Base-by-base conservation (phyloP, 2,329 filamentous ascomycete genomes). In the Acephala macrosclerotiorum region DNA sequence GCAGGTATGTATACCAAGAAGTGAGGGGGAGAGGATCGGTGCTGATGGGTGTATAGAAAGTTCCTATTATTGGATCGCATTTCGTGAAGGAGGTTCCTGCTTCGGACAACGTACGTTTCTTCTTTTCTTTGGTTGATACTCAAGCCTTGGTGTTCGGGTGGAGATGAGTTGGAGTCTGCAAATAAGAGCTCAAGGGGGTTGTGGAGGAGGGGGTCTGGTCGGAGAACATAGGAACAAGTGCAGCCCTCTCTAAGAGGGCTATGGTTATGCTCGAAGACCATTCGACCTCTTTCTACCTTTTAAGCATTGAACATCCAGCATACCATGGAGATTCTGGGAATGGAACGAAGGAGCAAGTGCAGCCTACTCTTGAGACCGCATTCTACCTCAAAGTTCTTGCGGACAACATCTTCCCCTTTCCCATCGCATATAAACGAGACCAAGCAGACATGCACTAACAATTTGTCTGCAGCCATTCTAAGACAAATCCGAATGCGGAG, bases 61-160 rank as follows among this genome's bases (percentile, higher is more conserved):
- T 89, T 22, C 87, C 87, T 70, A 67, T 86, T 71, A 69, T 89
- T 66, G 82, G 82, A 70, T 68, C 73, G 58, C 79, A 81, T 78
- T 89, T 83, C 77, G 72, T 81, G 73, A 83, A 84, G 76, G 80
- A 87, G 75, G 73, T 86, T 71, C 83, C 85, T 72, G 80, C 87
- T 66, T 85, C 87, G 66, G 87, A 90, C 80, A 89, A 88, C 80
- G 87, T 89, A 73, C 81, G 86, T 83, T 67, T 61, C 11, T 14
- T n/a, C 20, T 35, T 12, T 20, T 57, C 64, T 65, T 55, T 20
- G n/a, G 6, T 7, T 29, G 22, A n/a, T 53, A 61, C 61, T 65
- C 49, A 18, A n/a, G 49, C n/a, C 38, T 11, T 42, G 25, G 5
- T 51, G 7, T 35, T 25, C 14, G 26, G 25, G 4, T 14, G 14